Evolutionary conservation across 2,329 filamentous ascomycete genomes (phyloP), one percentile per base, ranked within the genome.

Genomic region (Aspergillus sp.): DNA sequence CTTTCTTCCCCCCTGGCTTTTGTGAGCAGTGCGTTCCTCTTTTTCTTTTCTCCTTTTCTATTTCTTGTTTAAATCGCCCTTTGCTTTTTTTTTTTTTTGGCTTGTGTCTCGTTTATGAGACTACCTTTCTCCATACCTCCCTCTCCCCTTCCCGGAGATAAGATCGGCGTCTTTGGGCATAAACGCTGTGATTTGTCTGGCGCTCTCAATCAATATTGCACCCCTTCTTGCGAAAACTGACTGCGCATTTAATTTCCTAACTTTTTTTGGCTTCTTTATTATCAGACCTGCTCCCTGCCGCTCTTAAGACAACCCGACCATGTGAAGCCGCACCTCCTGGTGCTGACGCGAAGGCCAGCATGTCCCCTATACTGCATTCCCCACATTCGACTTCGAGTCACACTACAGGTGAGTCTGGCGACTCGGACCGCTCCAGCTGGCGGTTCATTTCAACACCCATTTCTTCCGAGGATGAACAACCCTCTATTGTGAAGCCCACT

Each of bases 331-430:
- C 72, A 59, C 62, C 64, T 55, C 59, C 63, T 62, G 55, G 65
- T 56, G 61, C 65, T 64, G 58, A 68, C 55, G 61, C 59, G 61
- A 66, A 62, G 52, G 52, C 62, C 54, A 61, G 55, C 58, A 65
- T 68, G 58, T 63, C 67, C 59, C 60, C 65, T 35, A 55, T 64
- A 53, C 57, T 62, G 52, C 55, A 63, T 56, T 55, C 57, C 44
- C 46, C 57, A 44, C 56, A 61, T 51, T 59, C 62, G 55, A 56
- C 62, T 45, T 50, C 62, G 51, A 63, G 64, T 63, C 63, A 62
- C 61, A 65, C 62, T 46, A 57, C 56, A 73, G 70, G 72, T 74
- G 72, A 75, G 72, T 70, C 69, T 60, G 67, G 56, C 63, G 65
- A 68, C 58, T 68, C 68, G 65, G 68, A 59, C 66, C 66, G 63